phyloP scores from a whole-genome alignment of 208 protist genomes.

The Herpetomonas muscarum region DNA sequence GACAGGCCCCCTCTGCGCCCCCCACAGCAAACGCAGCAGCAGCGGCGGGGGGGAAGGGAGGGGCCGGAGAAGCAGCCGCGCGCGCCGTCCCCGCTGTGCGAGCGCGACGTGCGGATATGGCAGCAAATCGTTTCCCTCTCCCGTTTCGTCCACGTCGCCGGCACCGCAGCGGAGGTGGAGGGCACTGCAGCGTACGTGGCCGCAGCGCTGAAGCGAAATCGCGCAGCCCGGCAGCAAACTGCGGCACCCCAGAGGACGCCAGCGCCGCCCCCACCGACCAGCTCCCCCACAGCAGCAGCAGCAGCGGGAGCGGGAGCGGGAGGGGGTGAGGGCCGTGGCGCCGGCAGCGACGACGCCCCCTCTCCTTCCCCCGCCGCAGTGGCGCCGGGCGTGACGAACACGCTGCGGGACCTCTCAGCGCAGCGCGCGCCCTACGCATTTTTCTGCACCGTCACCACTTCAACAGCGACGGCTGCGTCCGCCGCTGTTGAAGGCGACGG shows the following conservation, averaged over 20 bases:
- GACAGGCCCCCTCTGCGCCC: too few relatives aligned
- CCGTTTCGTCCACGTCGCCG: constrained; percentile 45
- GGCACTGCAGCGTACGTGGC: constrained; percentile 32
- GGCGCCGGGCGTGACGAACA: background rate
- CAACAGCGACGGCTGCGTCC: background rate
- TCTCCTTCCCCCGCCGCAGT: constrained; percentile 1
- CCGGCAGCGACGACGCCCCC: too few relatives aligned
- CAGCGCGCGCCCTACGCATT: constrained; percentile 4
- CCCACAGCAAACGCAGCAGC: background rate
- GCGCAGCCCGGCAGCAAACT: constrained; percentile 4
- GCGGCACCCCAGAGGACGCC: too few relatives aligned
- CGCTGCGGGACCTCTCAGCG: constrained; percentile 7
- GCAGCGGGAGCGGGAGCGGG: too few relatives aligned
- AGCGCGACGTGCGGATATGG: constrained; percentile 13
- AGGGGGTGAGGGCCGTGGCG: too few relatives aligned
- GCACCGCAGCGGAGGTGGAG: constrained; percentile 27
- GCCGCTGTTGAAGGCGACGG: background rate
- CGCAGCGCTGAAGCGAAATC: constrained; percentile 18
- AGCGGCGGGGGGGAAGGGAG: too few relatives aligned
- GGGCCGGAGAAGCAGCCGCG: background rate
- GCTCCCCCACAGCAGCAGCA: too few relatives aligned
- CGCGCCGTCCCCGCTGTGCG: background rate
- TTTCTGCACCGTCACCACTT: constrained; percentile 10
- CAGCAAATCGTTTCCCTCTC: constrained; percentile 22
- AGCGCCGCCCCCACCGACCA: too few relatives aligned